Percentiles rank a stretch among this genome's conserved stretches.
These are phyloP conservation scores for Somion occarium DNA, from an alignment of 1,284 basidiomycete genomes.

Conservation along the genomic window DNA sequence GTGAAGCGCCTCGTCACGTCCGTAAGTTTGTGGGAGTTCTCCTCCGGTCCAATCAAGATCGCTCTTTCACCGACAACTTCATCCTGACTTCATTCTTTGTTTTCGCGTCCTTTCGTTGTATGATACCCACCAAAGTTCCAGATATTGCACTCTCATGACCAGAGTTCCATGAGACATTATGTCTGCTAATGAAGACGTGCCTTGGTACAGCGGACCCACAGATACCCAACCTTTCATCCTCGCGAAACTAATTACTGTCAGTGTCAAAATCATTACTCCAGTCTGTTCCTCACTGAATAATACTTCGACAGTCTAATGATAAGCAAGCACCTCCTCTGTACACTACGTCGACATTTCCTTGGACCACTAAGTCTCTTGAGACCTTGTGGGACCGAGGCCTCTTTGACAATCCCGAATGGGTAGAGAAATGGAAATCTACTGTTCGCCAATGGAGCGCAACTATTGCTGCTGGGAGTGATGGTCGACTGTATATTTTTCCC, in stretches of 20 bases:
- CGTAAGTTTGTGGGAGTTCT: background rate
- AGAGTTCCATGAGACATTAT: too few relatives aligned
- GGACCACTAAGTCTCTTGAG: conserved; percentile 41
- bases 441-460: conserved; percentile 40
- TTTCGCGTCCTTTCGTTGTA: background rate
- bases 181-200: too few relatives aligned
- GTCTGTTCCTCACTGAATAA: conserved; percentile 5
- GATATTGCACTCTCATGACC: too few relatives aligned
- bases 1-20: conserved; percentile 1
- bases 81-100: background rate
- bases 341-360: conserved; percentile 52
- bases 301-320: conserved; percentile 19
- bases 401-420: conserved; percentile 24
- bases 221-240: conserved; percentile 35
- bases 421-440: conserved; percentile 41
- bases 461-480: background rate
- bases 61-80: background rate
- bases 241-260: conserved; percentile 27
- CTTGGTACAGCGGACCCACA: conserved; percentile 36
- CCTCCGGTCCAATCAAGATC: background rate
- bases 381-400: conserved; percentile 43
- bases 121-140: too few relatives aligned
- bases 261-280: conserved; percentile 14
- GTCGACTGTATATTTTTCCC: conserved; percentile 34
- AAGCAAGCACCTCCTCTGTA: conserved; percentile 14